phyloP scores from a whole-genome alignment of 2,329 filamentous ascomycete genomes.

The Hypoxylon sp. region DNA sequence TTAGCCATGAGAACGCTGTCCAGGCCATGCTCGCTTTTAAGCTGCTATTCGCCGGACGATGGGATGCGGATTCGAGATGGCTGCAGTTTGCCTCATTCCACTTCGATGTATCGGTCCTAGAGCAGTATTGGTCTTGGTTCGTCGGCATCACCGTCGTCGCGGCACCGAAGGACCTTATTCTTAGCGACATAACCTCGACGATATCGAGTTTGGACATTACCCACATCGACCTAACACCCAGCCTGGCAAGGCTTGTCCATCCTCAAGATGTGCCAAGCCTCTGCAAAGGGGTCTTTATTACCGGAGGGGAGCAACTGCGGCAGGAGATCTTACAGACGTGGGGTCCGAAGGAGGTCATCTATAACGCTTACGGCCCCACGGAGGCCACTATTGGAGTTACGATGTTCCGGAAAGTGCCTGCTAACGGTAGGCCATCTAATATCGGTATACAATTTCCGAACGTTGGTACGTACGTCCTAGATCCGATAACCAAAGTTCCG shows the following conservation, averaged over 20 bases:
- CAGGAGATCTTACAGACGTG: conserved; percentile 90
- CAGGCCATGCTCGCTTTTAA: conserved; percentile 92
- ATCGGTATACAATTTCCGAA: conserved; percentile 91
- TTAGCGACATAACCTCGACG: conserved; percentile 82
- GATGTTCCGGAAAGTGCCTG: conserved; percentile 85
- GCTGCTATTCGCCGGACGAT: conserved; percentile 79
- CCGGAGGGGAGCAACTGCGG: conserved; percentile 87
- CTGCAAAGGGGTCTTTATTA: conserved; percentile 89
- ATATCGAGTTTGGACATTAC: conserved; percentile 82
- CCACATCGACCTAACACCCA: conserved; percentile 92
- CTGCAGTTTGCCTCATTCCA: conserved; percentile 95
- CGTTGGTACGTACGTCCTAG: conserved; percentile 84
- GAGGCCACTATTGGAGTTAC: conserved; percentile 95
- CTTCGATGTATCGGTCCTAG: conserved; percentile 92
- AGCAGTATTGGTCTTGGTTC: conserved; percentile 97
- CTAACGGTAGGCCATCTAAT: conserved; percentile 84
- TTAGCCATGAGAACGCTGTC: conserved; percentile 89
- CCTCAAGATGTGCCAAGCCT: conserved; percentile 85
- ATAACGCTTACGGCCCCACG: conserved; percentile 93
- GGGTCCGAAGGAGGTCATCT: conserved; percentile 84
- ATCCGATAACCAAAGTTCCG: conserved; percentile 75
- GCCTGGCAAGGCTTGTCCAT: conserved; percentile 81
- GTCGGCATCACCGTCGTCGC: conserved; percentile 88
- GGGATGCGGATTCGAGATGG: conserved; percentile 81
- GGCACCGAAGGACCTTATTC: conserved; percentile 84